Conservation (phyloP, 306 rosid species). For the Gillenia trifoliata region DNA sequence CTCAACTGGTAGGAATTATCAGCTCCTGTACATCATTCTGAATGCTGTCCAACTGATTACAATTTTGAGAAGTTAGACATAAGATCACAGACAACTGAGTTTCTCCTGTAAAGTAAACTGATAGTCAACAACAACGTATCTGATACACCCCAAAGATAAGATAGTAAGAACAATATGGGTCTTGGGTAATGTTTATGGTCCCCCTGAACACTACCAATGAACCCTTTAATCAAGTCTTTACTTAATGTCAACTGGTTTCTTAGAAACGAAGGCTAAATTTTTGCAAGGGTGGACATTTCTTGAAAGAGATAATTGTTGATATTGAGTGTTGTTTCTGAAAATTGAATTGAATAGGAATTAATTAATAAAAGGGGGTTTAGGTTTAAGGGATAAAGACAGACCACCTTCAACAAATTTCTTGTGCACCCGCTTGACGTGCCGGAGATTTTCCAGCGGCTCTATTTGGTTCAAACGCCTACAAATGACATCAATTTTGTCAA, state of each 20-base stretch:
- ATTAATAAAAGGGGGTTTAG: too few relatives aligned
- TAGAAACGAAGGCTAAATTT: neutral
- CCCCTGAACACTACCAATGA: too few relatives aligned
- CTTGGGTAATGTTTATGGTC: too few relatives aligned
- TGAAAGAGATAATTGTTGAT: neutral
- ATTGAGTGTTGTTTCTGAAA: too few relatives aligned
- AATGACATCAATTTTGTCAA: neutral
- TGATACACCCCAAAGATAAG: neutral
- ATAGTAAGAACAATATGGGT: too few relatives aligned
- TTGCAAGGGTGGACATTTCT: neutral
- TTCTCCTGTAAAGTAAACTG: conserved; percentile 45
- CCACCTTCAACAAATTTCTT: conserved; percentile 37
- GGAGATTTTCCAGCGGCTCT: conserved; percentile 64
- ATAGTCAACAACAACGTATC: conserved; percentile 19
- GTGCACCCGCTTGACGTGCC: conserved; percentile 72
- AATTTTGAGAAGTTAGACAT: conserved; percentile 55
- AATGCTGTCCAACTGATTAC: conserved; percentile 39
- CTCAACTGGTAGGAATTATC: conserved; percentile 65
- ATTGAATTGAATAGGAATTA: too few relatives aligned
- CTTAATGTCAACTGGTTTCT: neutral
- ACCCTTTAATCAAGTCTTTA: too few relatives aligned
- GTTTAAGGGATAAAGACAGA: too few relatives aligned
- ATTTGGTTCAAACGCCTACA: conserved; percentile 63
- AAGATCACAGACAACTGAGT: conserved; percentile 57
- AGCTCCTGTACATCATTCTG: conserved; percentile 53